Percentiles rank a stretch among this genome's conserved stretches.
Conservation (phyloP, 441 rosid genomes). For the Populus tomentosa region DNA sequence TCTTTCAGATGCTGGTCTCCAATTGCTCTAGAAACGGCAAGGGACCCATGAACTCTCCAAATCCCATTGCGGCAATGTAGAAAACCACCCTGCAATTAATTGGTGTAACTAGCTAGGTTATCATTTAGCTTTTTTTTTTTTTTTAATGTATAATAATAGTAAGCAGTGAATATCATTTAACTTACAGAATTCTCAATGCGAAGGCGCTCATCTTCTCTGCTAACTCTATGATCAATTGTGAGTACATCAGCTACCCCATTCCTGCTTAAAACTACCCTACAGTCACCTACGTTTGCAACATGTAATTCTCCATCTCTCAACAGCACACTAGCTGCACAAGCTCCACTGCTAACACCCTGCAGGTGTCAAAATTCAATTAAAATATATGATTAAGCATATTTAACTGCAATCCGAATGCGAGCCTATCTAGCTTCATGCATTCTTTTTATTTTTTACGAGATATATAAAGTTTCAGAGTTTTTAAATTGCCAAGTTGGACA, state of each 20-base stretch:
- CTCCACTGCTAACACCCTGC: slow-evolving; percentile 45
- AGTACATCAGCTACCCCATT: slow-evolving; percentile 40
- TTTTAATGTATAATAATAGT: background rate
- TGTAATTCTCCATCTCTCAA: slow-evolving; percentile 33
- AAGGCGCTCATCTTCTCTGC: slow-evolving; percentile 37
- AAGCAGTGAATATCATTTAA: background rate
- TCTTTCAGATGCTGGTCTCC: slow-evolving; percentile 47
- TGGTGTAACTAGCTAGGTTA: background rate
- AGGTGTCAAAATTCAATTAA: background rate
- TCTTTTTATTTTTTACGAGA: background rate
- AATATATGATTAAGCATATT: background rate
- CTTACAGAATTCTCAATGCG: slow-evolving; percentile 44
- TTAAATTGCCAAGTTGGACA: background rate
- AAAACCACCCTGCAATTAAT: slow-evolving; percentile 41
- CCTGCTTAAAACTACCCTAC: slow-evolving; percentile 41
- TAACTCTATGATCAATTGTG: slow-evolving; percentile 37
- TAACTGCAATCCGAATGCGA: background rate
- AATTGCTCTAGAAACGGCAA: slow-evolving; percentile 48
- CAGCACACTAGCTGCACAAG: slow-evolving; percentile 40
- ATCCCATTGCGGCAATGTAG: slow-evolving; percentile 35
- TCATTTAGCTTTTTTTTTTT: background rate
- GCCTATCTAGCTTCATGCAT: too few species aligned
- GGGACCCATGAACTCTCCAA: slow-evolving; percentile 48
- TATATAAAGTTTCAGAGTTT: too few species aligned
- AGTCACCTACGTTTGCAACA: slow-evolving; percentile 47